Conservation (phyloP, 495 filamentous ascomycete species). For the Penicillium roqueforti region DNA sequence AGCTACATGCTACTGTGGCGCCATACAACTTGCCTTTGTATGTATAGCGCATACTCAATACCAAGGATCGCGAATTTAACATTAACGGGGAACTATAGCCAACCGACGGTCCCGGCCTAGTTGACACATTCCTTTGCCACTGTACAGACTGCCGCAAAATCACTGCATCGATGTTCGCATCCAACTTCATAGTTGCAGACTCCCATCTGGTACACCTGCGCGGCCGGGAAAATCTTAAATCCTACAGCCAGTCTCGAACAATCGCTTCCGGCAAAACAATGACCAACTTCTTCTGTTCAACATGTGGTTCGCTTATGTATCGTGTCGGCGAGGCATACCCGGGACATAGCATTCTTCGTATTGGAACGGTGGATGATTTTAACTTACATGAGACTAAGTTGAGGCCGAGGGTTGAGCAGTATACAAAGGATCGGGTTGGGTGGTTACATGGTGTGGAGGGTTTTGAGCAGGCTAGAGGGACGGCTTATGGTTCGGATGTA, state of each 20-base stretch:
- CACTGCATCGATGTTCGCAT: conserved; percentile 56
- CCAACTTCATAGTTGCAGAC: conserved; percentile 49
- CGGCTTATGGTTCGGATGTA: too few species aligned
- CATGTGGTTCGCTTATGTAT: conserved; percentile 54
- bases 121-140: conserved; percentile 53
- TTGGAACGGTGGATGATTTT: conserved; percentile 55
- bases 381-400: conserved; percentile 48
- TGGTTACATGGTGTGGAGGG: too few species aligned
- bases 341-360: conserved; percentile 40
- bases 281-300: conserved; percentile 52
- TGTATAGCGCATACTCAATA: too few species aligned
- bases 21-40: conserved; percentile 50
- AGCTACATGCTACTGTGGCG: conserved; percentile 53
- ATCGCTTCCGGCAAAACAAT: conserved; percentile 41
- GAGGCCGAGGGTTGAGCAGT: conserved; percentile 28
- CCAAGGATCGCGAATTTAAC: too few species aligned
- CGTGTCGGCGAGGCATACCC: conserved; percentile 34
- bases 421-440: not conserved
- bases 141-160: conserved; percentile 56
- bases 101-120: conserved; percentile 36
- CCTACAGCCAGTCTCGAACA: conserved; percentile 38
- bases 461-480: too few species aligned
- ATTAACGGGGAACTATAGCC: conserved; percentile 23
- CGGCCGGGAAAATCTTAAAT: conserved; percentile 41
- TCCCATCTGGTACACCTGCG: conserved; percentile 41